Evolutionary conservation across 331 rosid species (phyloP).

Genomic region (Phaseolus coccineus): DNA sequence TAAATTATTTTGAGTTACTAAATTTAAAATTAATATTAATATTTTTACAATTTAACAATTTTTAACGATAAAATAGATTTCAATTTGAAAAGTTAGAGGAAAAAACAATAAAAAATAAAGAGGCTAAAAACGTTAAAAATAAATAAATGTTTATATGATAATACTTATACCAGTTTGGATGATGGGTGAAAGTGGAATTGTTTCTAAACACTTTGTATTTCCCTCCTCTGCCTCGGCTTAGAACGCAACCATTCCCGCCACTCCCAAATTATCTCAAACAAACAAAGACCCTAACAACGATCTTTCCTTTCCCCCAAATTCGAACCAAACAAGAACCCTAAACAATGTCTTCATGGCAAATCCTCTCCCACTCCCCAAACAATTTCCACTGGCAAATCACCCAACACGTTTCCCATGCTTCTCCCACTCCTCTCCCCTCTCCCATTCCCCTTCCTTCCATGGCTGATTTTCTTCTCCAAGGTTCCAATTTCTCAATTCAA

Average conservation of each 20-base stretch:
- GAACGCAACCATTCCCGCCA: not conserved
- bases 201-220: not conserved
- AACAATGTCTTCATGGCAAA: constrained; percentile 58
- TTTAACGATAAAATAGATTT: too few relatives aligned
- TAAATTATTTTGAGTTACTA: too few relatives aligned
- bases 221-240: not conserved
- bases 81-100: too few relatives aligned
- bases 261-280: not conserved
- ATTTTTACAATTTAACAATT: too few relatives aligned
- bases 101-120: too few relatives aligned
- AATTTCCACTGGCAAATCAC: constrained; percentile 53
- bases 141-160: too few relatives aligned
- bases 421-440: constrained; percentile 1
- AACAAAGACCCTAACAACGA: not conserved
- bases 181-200: too few relatives aligned
- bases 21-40: too few relatives aligned
- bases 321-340: not conserved
- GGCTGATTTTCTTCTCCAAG: constrained; percentile 66
- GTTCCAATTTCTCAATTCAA: constrained; percentile 10
- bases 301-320: not conserved
- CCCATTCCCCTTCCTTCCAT: constrained; percentile 64
- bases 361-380: constrained; percentile 52
- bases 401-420: constrained; percentile 21
- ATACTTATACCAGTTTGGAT: too few relatives aligned
- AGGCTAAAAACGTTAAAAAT: too few relatives aligned